phyloP scores from a whole-genome alignment of 1,284 basidiomycete species.

The Blastosporella zonata region DNA sequence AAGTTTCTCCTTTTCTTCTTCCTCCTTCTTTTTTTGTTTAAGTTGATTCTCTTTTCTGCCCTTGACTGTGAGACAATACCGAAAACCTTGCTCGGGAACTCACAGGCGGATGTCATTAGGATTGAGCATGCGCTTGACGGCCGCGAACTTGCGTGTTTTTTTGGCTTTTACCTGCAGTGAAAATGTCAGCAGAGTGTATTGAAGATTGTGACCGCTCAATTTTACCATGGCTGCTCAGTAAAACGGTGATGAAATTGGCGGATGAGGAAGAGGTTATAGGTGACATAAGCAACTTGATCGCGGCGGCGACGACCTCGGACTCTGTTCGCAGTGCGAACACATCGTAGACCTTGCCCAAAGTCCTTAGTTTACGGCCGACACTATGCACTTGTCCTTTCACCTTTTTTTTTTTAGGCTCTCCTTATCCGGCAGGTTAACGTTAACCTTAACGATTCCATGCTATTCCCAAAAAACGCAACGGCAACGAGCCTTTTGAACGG shows the following conservation, averaged over 20 bases:
- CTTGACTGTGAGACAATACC: conserved; percentile 10
- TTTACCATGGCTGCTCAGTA: conserved; percentile 2
- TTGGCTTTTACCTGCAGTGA: conserved; percentile 80
- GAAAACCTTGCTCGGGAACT: conserved; percentile 28
- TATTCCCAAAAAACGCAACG: background rate
- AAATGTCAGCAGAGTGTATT: background rate
- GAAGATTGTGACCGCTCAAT: background rate
- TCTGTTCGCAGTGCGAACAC: too few relatives aligned
- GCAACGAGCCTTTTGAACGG: background rate
- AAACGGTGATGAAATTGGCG: background rate
- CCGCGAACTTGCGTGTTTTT: conserved; percentile 93
- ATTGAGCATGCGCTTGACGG: conserved; percentile 93
- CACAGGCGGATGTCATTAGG: conserved; percentile 93
- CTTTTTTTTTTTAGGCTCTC: too few relatives aligned
- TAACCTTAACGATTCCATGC: too few relatives aligned
- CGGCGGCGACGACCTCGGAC: too few relatives aligned
- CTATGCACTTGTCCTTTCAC: too few relatives aligned
- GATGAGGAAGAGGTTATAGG: background rate
- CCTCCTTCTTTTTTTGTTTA: conserved; percentile 77
- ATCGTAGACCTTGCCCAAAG: too few relatives aligned
- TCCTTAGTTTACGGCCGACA: too few relatives aligned
- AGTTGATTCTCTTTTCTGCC: conserved; percentile 76
- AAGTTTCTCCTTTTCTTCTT: conserved; percentile 68
- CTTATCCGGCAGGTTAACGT: too few relatives aligned
- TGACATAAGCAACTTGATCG: conserved; percentile 8